Conservation (phyloP, 805 yeast genomes). For the Henningerozyma blattae region DNA sequence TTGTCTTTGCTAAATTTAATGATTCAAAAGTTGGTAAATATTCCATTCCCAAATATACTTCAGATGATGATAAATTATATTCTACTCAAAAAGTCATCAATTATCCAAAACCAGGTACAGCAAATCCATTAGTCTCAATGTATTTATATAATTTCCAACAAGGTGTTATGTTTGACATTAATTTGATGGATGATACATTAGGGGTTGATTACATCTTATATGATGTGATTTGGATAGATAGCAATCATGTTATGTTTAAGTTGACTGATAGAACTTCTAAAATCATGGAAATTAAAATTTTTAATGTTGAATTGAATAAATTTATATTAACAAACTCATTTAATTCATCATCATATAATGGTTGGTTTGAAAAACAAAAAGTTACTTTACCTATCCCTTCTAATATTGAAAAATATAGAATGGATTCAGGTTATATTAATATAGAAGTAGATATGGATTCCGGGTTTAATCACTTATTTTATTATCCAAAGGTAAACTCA, state of each 20-base stretch:
- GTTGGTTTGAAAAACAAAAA: conserved; percentile 47
- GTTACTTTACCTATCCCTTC: conserved; percentile 30
- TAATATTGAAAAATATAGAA: conserved; percentile 18
- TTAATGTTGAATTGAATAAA: conserved; percentile 21
- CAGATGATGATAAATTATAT: conserved; percentile 26
- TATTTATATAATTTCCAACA: conserved; percentile 29
- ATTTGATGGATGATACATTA: conserved; percentile 18
- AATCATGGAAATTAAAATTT: conserved; percentile 36
- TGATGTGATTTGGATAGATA: conserved; percentile 48
- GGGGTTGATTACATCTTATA: conserved; percentile 42
- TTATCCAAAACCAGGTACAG: conserved; percentile 65
- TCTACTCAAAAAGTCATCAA: conserved; percentile 36
- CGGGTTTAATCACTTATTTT: conserved; percentile 57
- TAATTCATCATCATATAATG: conserved; percentile 34
- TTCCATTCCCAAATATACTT: conserved; percentile 40
- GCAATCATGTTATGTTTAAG: conserved; percentile 39
- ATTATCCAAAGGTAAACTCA: conserved; percentile 35
- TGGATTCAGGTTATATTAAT: conserved; percentile 49
- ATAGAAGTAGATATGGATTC: conserved; percentile 32
- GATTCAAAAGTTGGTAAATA: conserved; percentile 48
- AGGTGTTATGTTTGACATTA: conserved; percentile 13
- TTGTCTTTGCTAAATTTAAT: conserved; percentile 45
- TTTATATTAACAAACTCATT: conserved; percentile 32
- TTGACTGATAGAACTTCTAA: conserved; percentile 54
- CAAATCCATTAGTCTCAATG: conserved; percentile 44